Evolutionary conservation across 2,329 filamentous ascomycete genomes (phyloP), one percentile per base, ranked within the genome.

Genomic region (Pseudopithomyces chartarum): DNA sequence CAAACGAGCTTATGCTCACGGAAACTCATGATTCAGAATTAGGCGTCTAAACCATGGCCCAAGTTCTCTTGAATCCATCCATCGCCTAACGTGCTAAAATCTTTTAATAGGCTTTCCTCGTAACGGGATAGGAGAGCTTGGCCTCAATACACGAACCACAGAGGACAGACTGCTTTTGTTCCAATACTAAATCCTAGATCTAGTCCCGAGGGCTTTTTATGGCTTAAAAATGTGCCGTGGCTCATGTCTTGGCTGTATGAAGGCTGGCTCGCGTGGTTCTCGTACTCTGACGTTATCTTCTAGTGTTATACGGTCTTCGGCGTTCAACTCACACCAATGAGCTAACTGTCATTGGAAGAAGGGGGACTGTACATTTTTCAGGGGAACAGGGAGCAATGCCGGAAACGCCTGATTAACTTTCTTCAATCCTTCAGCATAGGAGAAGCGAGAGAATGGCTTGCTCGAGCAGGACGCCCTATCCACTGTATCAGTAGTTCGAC

Each of bases 401-500:
- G 38, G 12, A 38, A 12, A 5, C 6, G 39, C 29, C 2, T 17
- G 13, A 11, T 46, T 26, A 17, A 45, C 22, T 13, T 20, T 44
- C 49, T 22, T 34, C 38, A 11, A 36, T n/a, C 26, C 23, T 29
- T 23, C 34, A 33, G 40, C 26, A 17, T 23, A 10, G n/a, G 38
- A 23, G 26, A 43, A 33, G 20, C 20, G 43, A 42, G 26, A 20
- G 19, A 26, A 43, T 29, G 34, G 43, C 40, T 26, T 32, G 42
- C 23, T 34, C 38, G 36, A 23, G 32, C 22, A 40, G n/a, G 23
- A 52, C 42, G 26, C 54, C 54, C 39, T 36, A 43, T 20, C 20
- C 19, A 26, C 19, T 29, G 6, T 48, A 36, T 54, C 57, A 33
- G 56, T 59, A 59, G 50, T 57, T 32, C 39, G 33, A 23, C 17